Base-by-base conservation (phyloP, 176 grass and related monocot genomes). In the Oryza rufipogon region DNA sequence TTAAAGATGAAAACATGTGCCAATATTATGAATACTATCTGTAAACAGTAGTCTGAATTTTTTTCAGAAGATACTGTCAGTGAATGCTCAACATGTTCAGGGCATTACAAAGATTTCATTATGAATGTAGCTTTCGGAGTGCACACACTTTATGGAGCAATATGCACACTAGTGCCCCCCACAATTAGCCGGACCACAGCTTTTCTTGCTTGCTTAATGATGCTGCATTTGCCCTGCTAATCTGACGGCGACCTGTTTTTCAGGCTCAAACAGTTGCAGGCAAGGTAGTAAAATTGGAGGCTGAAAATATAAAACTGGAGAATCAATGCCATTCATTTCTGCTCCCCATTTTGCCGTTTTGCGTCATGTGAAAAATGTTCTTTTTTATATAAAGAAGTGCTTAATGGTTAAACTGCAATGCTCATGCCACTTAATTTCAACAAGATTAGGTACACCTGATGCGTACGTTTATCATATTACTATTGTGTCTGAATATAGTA, bases 171-270 rank as follows among this genome's bases (percentile, higher is more conserved):
- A 32, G 33, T 9, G n/a, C 33, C 71, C 71, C 70, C 78, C 78
- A 63, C 38, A 39, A 65, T 87, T 82, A 42, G 49, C 72, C 39
- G 52, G 79, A 87, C 79, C 72, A 71, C 66, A 20, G n/a, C 73
- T 64, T 77, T 71, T 70, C n/a, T 58, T 20, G 54, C 65, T 82
- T 87, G 80, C 86, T 71, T 82, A 33, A n/a, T 30, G 48, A 11
- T 10, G 11, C 17, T 81, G 85, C 64, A 61, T 81, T 33, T 81
- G 51, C 25, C 58, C 58, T 63, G 58, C 58, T 63, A 63, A 16
- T 14, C 39, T 63, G 58, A 63, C 58, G n/a, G 19, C 58, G 58
- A 63, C 58, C 58, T 63, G 58, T 23, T 63, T 61, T 63, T 63
- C 58, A 63, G 58, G 3, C n/a, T 8, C 6, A 0, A 2, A 4